Percentiles rank a stretch among this genome's conserved stretches.
These are phyloP conservation scores for Helicostylum pulchrum DNA, from an alignment of 192 early-diverging fungal genomes.

Conservation along the genomic window DNA sequence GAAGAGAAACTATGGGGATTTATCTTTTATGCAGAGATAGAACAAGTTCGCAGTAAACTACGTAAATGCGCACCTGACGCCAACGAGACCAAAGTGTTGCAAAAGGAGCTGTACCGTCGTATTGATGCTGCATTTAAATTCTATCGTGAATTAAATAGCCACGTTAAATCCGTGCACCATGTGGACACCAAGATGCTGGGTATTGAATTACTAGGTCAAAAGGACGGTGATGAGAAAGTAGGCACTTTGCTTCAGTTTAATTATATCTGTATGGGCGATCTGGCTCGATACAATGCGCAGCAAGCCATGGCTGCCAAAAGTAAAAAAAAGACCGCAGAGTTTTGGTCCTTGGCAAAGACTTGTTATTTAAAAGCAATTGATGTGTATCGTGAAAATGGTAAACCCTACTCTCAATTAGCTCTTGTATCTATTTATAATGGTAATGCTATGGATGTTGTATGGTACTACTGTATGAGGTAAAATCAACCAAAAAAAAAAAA, in stretches of 20 bases:
- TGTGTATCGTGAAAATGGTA: constrained; percentile 24
- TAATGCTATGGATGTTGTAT: constrained; percentile 37
- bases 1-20: constrained; percentile 59
- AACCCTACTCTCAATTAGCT: constrained; percentile 38
- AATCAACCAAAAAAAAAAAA: too few relatives aligned
- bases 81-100: constrained; percentile 25
- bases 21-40: constrained; percentile 53
- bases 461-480: constrained; percentile 40
- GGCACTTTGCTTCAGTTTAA: constrained; percentile 44
- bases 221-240: constrained; percentile 1
- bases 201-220: constrained; percentile 28
- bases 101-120: constrained; percentile 38
- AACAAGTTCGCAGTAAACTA: constrained; percentile 46
- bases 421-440: constrained; percentile 27
- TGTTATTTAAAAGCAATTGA: constrained; percentile 29
- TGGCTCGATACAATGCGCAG: constrained; percentile 48
- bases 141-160: constrained; percentile 49
- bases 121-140: constrained; percentile 52
- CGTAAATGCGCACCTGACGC: constrained; percentile 9
- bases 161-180: constrained; percentile 42
- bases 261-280: constrained; percentile 53
- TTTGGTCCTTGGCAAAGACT: constrained; percentile 20
- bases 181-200: constrained; percentile 49
- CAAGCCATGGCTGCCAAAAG: background rate
- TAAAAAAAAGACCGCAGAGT: background rate